Base-by-base conservation (phyloP, 2,329 filamentous ascomycete genomes). In the Paramyrothecium roridum region DNA sequence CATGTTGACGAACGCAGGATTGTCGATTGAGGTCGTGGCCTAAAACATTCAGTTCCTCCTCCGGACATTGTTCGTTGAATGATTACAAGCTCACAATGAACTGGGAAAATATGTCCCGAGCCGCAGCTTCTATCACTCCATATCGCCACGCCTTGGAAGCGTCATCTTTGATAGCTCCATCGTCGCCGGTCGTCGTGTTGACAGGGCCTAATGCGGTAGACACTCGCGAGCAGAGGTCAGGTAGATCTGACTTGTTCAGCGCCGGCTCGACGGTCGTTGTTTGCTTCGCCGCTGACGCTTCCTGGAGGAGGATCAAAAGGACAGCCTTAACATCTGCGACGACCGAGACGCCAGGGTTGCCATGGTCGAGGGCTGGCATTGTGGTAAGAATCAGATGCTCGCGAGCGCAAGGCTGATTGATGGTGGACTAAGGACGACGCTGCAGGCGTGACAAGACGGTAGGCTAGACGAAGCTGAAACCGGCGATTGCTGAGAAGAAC, bases 61-160 rank as follows among this genome's bases (percentile, higher is more conserved):
- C 65, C 59, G 67, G 59, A 71, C 73, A 74, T 70, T 56, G 52
- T 55, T 56, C 63, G 61, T 61, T 59, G 61, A 54, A 54, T 51
- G 54, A 13, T 37, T 43, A 52, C 21, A 45, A 16, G 50, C 88
- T 78, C 75, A 95, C 91, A 69, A 96, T 82, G 58, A 91, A 78
- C 59, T 83, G 79, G 72, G 91, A 91, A 73, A 98, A 96, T 50
- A 89, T 82, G 63, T 89, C 85, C 64, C 91, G 87, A 52, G 89
- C 89, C 12, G 91, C 92, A 19, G 89, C 92, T 72, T 98, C 95
- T 49, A 96, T 84, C 21, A 90, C 81, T 34, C 87, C 85, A 67
- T 85, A 86, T 61, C 87, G 85, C 48, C 82, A 81, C 3, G 62
- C 61, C 56, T 71, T 76, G 17, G 58, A 57, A 6, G 62, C 56